Percentiles rank a stretch among this genome's conserved stretches.
phyloP scores from a whole-genome alignment of 148 eudicot genomes.

The Chenopodium album region DNA sequence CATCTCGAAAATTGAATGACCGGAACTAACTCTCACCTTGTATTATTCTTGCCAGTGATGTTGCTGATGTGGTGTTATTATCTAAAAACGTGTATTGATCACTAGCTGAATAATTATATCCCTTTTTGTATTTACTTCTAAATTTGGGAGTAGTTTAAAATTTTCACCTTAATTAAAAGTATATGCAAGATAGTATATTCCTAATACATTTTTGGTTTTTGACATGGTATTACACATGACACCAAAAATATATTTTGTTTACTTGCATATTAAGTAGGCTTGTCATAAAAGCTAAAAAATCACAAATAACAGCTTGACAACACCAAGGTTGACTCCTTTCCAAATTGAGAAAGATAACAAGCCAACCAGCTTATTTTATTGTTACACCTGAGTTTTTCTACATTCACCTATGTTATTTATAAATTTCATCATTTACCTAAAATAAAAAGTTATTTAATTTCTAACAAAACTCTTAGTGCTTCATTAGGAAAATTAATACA shows the following conservation, averaged over 20 bases:
- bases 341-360: conserved; percentile 17
- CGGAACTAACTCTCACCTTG: neutral
- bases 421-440: neutral
- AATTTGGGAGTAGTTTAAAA: no score
- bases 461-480: conserved; percentile 13
- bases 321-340: conserved; percentile 29
- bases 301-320: conserved; percentile 22
- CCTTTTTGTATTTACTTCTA: no score
- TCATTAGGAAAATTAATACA: conserved; percentile 17
- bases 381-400: conserved; percentile 14
- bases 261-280: conserved; percentile 22
- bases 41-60: neutral
- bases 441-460: neutral
- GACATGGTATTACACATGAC: neutral
- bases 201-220: no score
- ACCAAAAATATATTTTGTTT: neutral
- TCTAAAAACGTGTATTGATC: neutral
- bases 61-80: neutral
- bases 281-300: conserved; percentile 17
- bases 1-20: neutral
- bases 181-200: no score
- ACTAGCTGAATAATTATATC: no score
- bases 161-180: neutral
- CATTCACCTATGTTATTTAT: neutral
- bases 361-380: neutral